Evolutionary conservation across 2,329 filamentous ascomycete species (phyloP), one percentile per base, ranked within the genome.

Genomic region (Cercospora canescens): DNA sequence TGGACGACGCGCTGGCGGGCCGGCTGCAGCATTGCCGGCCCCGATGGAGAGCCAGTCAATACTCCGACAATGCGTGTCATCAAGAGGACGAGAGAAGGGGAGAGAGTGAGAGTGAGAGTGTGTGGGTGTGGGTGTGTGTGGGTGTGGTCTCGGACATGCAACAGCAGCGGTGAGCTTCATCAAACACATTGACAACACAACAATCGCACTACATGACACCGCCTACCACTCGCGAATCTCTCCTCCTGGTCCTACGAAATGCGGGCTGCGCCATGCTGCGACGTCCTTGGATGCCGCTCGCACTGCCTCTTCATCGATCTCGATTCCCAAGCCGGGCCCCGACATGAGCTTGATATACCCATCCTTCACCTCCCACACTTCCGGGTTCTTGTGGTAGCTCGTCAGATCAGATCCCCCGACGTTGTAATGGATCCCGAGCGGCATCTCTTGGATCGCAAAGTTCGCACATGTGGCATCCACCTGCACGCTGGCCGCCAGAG

Each of bases 351-450:
- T 65, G 30, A 76, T 73, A 65, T 70, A 70, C 8, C 75, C 75
- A n/a, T 74, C 73, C 24, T 67, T 65, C 26, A 76, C 72, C 26
- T 70, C 61, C 59, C 75, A 76, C 1, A 74, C 71, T 14, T 69
- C 69, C 8, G 69, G 70, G 52, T 76, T 71, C 57, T 68, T 73
- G 8, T 74, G 48, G 48, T 76, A 76, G 21, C 70, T 76, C 9
- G 72, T 71, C 12, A 91, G 79, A 74, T 92, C 89, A 69, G 87
- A 82, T 1, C 86, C 83, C 1, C 86, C 88, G 0, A 83, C 85
- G 71, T 94, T 94, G 74, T 94, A 94, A 75, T 94, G 91, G 70
- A 94, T 93, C 0, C 91, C 91, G 24, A 93, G 74, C 59, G 88
- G 89, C 91, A 93, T 93, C 76, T 93, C 91, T 73, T 92, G 88